A percentile compares a stretch with the other conserved stretches of the same genome.
Evolutionary conservation across 164 flowering plant species (phyloP).

Genomic region (Paratinospora sagittata): DNA sequence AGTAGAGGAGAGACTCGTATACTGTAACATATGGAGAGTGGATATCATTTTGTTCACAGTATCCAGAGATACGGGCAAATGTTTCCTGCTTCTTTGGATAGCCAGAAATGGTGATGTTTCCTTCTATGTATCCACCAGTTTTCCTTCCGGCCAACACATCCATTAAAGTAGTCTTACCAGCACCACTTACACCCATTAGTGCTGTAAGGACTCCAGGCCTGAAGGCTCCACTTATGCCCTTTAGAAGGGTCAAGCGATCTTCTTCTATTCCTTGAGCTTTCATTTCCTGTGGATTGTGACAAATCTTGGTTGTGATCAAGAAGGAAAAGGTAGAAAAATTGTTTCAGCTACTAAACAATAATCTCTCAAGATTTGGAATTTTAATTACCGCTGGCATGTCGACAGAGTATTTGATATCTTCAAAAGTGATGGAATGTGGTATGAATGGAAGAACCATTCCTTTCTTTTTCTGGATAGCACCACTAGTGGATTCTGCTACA

Average conservation of each 20-base stretch:
- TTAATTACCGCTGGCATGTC: conserved; percentile 34
- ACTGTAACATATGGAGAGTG: conserved; percentile 47
- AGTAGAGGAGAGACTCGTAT: conserved; percentile 40
- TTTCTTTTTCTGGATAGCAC: conserved; percentile 22
- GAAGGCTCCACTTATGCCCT: conserved; percentile 44
- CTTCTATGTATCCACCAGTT: conserved; percentile 42
- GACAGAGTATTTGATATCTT: conserved; percentile 47
- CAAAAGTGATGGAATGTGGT: conserved; percentile 53
- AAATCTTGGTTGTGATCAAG: neutral
- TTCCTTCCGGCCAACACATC: conserved; percentile 54
- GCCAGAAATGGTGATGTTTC: conserved; percentile 40
- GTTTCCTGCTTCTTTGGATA: conserved; percentile 48
- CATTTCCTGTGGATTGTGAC: conserved; percentile 25
- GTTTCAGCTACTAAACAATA: neutral
- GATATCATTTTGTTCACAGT: conserved; percentile 51
- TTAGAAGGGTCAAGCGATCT: conserved; percentile 30
- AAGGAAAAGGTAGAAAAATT: neutral
- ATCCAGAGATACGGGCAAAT: conserved; percentile 46
- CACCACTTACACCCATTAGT: conserved; percentile 55
- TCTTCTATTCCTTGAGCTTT: conserved; percentile 33
- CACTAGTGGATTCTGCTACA: conserved; percentile 11
- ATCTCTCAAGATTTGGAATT: neutral
- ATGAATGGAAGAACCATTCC: conserved; percentile 77
- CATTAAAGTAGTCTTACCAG: conserved; percentile 52
- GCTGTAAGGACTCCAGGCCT: conserved; percentile 55